Conservation (phyloP, 768 basidiomycete genomes). For the Mycena haematopus region DNA sequence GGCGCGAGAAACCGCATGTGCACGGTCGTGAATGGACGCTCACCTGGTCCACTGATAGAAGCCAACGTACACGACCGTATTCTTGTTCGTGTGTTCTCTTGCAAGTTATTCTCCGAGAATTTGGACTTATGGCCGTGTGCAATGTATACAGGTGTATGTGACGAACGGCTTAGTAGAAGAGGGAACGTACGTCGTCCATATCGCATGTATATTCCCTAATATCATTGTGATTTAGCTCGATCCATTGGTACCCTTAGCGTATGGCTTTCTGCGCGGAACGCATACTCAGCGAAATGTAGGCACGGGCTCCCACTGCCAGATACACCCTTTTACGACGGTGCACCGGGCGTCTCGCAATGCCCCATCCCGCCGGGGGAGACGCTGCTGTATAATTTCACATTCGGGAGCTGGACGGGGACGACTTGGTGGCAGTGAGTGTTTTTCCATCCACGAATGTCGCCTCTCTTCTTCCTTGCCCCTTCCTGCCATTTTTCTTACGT, state of each 20-base stretch:
- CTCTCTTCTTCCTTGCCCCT: background rate
- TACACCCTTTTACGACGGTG: slow-evolving; percentile 57
- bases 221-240: slow-evolving; percentile 29
- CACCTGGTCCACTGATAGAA: slow-evolving; percentile 46
- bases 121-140: background rate
- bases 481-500: background rate
- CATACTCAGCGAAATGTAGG: slow-evolving; percentile 5
- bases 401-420: slow-evolving; percentile 51
- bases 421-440: slow-evolving; percentile 56
- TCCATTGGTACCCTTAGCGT: slow-evolving; percentile 33
- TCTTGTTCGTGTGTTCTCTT: slow-evolving; percentile 14
- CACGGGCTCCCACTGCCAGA: slow-evolving; percentile 40
- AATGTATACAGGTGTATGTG: slow-evolving; percentile 33
- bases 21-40: slow-evolving; percentile 56
- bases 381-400: slow-evolving; percentile 45
- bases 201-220: background rate
- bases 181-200: slow-evolving; percentile 34
- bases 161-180: slow-evolving; percentile 40
- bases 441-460: background rate
- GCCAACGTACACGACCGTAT: slow-evolving; percentile 45
- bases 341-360: slow-evolving; percentile 54
- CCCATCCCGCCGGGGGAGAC: slow-evolving; percentile 58
- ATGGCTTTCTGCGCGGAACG: background rate
- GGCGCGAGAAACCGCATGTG: slow-evolving; percentile 45
- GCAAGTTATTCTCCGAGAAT: background rate